Evolutionary conservation across 2,329 filamentous ascomycete genomes (phyloP).

Genomic region (Calonectria crousiana): DNA sequence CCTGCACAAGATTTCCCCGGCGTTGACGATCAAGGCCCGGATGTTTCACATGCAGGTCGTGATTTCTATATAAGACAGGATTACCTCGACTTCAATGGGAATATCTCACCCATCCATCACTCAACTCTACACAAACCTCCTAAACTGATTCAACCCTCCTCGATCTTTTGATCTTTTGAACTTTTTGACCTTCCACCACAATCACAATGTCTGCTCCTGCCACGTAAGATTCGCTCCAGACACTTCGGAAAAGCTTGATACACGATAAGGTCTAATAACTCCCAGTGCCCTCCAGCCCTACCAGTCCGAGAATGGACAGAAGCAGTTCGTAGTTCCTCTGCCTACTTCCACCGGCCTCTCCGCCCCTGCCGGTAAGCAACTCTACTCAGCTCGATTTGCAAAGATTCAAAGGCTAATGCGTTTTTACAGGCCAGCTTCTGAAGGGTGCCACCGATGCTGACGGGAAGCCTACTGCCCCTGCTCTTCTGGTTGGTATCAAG

Average conservation of each 20-base stretch:
- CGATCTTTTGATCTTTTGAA: not conserved
- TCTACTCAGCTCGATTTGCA: too few relatives aligned
- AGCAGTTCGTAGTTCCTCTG: not conserved
- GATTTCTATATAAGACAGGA: not conserved
- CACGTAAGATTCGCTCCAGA: not conserved
- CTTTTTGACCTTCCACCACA: not conserved
- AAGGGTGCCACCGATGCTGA: not conserved
- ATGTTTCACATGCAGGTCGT: not conserved
- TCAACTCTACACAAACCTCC: not conserved
- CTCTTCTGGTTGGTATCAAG: not conserved
- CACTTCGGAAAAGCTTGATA: not conserved
- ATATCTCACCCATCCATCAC: not conserved
- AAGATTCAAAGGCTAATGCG: not conserved
- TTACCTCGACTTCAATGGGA: not conserved
- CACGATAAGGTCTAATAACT: not conserved
- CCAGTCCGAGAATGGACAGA: not conserved
- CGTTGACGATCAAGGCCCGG: not conserved
- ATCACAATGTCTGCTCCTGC: not conserved
- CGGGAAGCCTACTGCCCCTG: not conserved
- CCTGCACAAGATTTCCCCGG: not conserved
- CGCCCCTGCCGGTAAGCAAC: not conserved
- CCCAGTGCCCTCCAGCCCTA: not conserved
- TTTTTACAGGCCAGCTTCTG: not conserved
- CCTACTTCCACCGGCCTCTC: not conserved
- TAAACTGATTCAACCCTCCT: not conserved